Evolutionary conservation across 129 eudicot genomes (phyloP), one percentile per base, ranked within the genome.

Genomic region (Lonicera japonica): DNA sequence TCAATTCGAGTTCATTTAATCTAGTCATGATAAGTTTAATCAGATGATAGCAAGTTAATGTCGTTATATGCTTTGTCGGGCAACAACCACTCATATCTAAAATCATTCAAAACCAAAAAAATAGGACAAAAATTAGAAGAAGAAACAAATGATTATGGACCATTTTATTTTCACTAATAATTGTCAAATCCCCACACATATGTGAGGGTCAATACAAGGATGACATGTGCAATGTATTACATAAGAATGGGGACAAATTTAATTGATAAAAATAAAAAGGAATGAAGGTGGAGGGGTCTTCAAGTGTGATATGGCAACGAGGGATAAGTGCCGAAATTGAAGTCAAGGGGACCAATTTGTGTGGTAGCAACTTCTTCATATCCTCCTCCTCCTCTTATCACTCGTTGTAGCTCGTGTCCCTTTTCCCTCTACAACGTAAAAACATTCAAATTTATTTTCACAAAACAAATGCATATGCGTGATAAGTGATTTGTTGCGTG

Each of bases 251-350:
- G 65, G 50, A 25, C 46, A 48, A 11, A 21, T 67, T 66, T 52
- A 58, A 68, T 20, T 48, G 65, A 52, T 18, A 25, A 25, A 56
- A 50, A 56, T 29, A 16, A 58, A 21, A 25, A 62, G 54, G 8
- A 67, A 45, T 41, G 24, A 45, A 41, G 45, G 18, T 17, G 39
- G 20, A 16, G 19, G 12, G 11, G 56, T 51, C 61, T 63, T 73
- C 61, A 83, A 65, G 67, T 77, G 70, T 64, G 80, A 76, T 70
- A 72, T 59, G 95, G 90, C 74, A 75, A 62, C 21, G 82, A 67
- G 56, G 83, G 85, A 73, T 66, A 78, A 64, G 78, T 61, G 64
- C 87, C 95, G 79, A 85, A 89, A 75, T 59, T 81, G 70, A 19
- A 73, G 84, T 84, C 92, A 73, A 84, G 68, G 40, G 78, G 77